Base-by-base conservation (phyloP, 352 stramenopile genomes). In the Phytophthora melonis region DNA sequence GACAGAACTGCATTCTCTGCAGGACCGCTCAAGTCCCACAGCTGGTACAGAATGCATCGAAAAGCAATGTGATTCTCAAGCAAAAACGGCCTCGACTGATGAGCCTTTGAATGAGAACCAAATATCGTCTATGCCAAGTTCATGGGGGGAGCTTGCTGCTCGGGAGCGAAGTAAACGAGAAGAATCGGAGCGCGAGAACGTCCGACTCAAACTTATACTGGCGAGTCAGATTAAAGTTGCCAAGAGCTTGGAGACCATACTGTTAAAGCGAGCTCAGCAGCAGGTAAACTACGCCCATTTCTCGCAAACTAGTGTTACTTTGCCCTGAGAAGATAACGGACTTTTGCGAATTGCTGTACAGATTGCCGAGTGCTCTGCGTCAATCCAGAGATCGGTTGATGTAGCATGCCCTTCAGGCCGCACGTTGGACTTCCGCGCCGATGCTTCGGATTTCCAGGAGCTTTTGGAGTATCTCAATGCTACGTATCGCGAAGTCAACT, bases 141-240 rank as follows among this genome's bases (percentile, higher is more conserved):
- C 58, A 9, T 83, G 72, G 76, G 30, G 66, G 25, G 39, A 63
- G 2, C 16, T 71, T 34, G 76, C 76, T 21, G 18, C 13, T 41
- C 64, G 63, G 18, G 56, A 71, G 50, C 47, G 39, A 50, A 62
- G 16, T 2, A 7, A 58, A 59, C 49, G 65, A 27, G 62, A 72
- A 27, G 18, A 71, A 34, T 58, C 75, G 14, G 68, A 85, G 41
- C 74, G 56, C 7, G 75, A 85, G 32, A 83, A 79, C 57, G 59
- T 74, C 2, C 65, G 63, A 9, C 59, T 86, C 3, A 83, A 80
- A 27, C 56, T 74, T 4, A 30, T 86, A 71, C 63, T 91, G 5
- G 69, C 80, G 50, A 76, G 79, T 36, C 83, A 89, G 57, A 79
- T 89, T 58, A 79, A 82, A 56, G 63, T 87, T 21, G 74, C 74